Percentiles rank a stretch among this genome's conserved stretches.
phyloP scores from a whole-genome alignment of 2,329 filamentous ascomycete genomes.

The Penicillium sp. region DNA sequence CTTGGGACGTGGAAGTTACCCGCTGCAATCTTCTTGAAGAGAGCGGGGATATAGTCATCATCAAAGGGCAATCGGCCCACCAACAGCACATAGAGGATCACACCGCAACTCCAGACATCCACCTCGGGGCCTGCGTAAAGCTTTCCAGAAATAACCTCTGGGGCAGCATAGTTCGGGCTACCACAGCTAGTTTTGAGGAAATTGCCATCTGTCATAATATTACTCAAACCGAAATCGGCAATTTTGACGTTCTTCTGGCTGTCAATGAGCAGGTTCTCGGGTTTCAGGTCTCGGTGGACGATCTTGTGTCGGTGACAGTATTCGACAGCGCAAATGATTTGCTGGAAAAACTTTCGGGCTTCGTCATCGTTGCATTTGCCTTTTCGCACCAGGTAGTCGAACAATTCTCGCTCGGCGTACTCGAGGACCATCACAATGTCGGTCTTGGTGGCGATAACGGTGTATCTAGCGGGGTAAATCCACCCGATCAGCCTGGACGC shows the following conservation, averaged over 20 bases:
- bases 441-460: constrained; percentile 88
- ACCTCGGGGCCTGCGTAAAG: constrained; percentile 96
- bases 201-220: constrained; percentile 99
- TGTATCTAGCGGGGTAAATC: constrained; percentile 62
- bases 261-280: constrained; percentile 93
- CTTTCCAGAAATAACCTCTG: constrained; percentile 97
- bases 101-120: constrained; percentile 75
- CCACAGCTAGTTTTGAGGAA: constrained; percentile 98
- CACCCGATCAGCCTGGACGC: constrained; percentile 16
- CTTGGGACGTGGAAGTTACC: constrained; percentile 90
- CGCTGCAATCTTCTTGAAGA: constrained; percentile 97
- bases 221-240: constrained; percentile 96
- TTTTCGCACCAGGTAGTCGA: constrained; percentile 96
- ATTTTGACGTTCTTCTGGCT: constrained; percentile 98
- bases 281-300: constrained; percentile 95
- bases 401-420: constrained; percentile 93
- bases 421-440: constrained; percentile 99
- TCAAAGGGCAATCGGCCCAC: constrained; percentile 81
- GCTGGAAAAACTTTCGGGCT: constrained; percentile 97
- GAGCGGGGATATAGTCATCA: constrained; percentile 94
- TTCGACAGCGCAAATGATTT: constrained; percentile 97
- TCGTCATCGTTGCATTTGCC: constrained; percentile 88
- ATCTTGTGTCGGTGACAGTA: constrained; percentile 99
- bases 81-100: constrained; percentile 66
- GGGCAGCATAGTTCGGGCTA: constrained; percentile 96